Evolutionary conservation across 495 filamentous ascomycete species (phyloP), one percentile per base, ranked within the genome.

Genomic region (Trichodelitschia bisporula): DNA sequence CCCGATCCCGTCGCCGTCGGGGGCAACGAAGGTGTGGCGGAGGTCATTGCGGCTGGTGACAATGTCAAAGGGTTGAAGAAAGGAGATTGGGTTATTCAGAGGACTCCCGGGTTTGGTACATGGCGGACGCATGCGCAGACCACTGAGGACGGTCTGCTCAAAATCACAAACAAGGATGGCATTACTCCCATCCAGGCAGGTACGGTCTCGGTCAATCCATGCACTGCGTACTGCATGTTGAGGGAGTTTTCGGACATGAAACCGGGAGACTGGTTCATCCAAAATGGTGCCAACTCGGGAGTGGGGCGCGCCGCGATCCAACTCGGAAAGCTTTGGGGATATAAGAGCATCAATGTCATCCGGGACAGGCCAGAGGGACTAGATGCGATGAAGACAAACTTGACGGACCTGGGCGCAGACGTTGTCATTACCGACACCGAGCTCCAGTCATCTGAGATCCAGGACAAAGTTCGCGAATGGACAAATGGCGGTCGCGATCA

Each of bases 21-120:
- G 28, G 89, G 86, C 5, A 93, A 93, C 49, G 89, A 99, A 46
- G 86, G 74, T 29, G 76, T 76, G 13, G 84, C 91, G 38, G 79
- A 93, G 49, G 69, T 95, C 4, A 49, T 74, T 18, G 56, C 70
- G 1, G 57, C 65, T 1, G 76, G 79, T 2, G 51, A 57, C 0
- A 47, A 49, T 15, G 68, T 70, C 15, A 58, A 62, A 28, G 38
- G 38, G 14, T 44, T 74, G 9, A 30, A 48, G 20, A 66, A 61
- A 39, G 86, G 89, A 4, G 86, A 99, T 44, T 91, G 86, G 76
- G 80, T 86, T 4, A 74, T 95, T 30, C 84, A 89, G 54, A 68
- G 69, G 19, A 50, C 51, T 23, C 76, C 77, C 0, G 69, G 70
- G 0, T 76, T 82, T 41, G 86, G 86, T 12, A 92, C 86, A 9